Base-by-base conservation (phyloP, 2,329 filamentous ascomycete genomes). In the Paraphoma sp. region DNA sequence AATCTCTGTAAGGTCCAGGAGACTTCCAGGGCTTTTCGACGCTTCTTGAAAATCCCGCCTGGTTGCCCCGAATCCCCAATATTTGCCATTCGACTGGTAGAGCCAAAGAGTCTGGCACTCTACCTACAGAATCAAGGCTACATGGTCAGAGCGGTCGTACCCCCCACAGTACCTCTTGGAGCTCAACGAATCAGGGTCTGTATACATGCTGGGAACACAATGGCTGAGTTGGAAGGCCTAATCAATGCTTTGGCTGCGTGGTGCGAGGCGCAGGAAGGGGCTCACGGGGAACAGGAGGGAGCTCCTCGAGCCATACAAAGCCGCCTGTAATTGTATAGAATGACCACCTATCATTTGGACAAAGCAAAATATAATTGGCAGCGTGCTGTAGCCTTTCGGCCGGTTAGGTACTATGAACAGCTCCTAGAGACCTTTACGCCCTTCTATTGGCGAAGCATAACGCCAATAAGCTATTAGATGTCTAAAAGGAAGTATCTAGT, bases 151-250 rank as follows among this genome's bases (percentile, higher is more conserved):
- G 70, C 77, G 0, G 72, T 82, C 1, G 73, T 74, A 8, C 68
- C 73, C 47, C 80, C 79, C 1, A 76, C 76, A 4, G 80, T 82
- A 4, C 78, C 78, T 1, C 63, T 68, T 42, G 78, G 78, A 0
- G 68, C 73, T 17, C 69, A 69, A 45, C 69, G 80, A n/a, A 64
- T 82, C 4, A 69, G 78, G 23, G 56, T 82, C 1, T 73, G 76
- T 16, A 57, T 82, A 31, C 79, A 82, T 59, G 78, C 78, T 3
- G 68, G 67, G 7, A 80, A 81, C 49, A 80, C 77, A 2, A 55
- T 67, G 14, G 68, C 62, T 1, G 64, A 82, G 46, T 63, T 80
- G 6, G 53, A 70, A 31, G 63, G 36, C 16, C 69, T 80, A 5
- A 67, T 76, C 1, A 23, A 51, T 18, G 57, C 68, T 5, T 67